Base-by-base conservation (phyloP, 257 asterid genomes). In the Solanum chilense region DNA sequence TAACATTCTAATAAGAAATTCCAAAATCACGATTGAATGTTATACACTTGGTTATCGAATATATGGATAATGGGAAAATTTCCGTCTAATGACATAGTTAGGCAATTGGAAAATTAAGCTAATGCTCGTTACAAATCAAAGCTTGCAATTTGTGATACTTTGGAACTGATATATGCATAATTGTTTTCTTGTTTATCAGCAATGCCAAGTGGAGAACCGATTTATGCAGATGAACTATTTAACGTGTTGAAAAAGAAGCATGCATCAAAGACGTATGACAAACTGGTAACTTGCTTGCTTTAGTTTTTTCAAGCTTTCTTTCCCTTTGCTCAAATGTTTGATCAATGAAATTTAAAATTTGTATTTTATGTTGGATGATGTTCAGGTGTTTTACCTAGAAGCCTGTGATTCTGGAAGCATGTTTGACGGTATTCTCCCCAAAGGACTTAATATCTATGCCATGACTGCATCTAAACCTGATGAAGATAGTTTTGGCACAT, bases 331-430 rank as follows among this genome's bases (percentile, higher is more conserved):
- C n/a, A 5, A 56, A 7, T 3, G 10, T n/a, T 77, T 44, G 13
- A 15, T 25, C 62, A 6, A 35, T 41, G 60, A 42, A 76, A 42
- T 7, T 77, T 52, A 52, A 52, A 16, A 9, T 47, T 9, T 27
- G 37, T 44, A 9, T 9, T 23, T 41, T 23, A 76, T 41, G 58
- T 76, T 41, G 33, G 37, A 33, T 44, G 35, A 23, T 41, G 58
- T 69, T 60, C 62, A 97, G 98, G 99, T 96, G 66, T 93, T 97
- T 89, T 97, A 97, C 91, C 86, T 97, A 18, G 99, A 97, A 91
- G 97, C 99, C 87, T 97, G 99, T 78, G 99, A 96, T 89, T 39
- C 99, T 39, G 99, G 99, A 90, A 97, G 99, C 87, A 95, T 97
- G 86, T 97, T 97, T 87, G 98, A 96, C 86, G 99, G 98, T 89